These are phyloP conservation scores for Coemansia furcata DNA, from an alignment of 192 early-diverging fungal species.

Conservation along the genomic window DNA sequence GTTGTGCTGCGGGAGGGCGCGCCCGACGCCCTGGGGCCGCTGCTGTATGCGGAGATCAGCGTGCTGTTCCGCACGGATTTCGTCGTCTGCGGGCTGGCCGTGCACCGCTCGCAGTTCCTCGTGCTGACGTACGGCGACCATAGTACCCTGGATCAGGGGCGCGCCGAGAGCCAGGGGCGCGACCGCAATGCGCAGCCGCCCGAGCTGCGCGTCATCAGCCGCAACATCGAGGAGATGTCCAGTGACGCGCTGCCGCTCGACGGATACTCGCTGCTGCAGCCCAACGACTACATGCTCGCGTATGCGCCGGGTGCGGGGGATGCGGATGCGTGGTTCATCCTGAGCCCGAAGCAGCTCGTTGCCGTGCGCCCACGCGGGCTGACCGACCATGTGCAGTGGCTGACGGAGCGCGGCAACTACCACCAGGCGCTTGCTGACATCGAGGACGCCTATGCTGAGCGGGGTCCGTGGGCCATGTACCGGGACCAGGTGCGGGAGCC, in stretches of 20 bases:
- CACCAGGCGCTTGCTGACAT: slow-evolving; percentile 73
- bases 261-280: slow-evolving; percentile 83
- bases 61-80: slow-evolving; percentile 56
- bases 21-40: slow-evolving; percentile 10
- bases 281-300: slow-evolving; percentile 92
- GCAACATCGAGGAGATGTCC: slow-evolving; percentile 78
- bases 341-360: slow-evolving; percentile 93
- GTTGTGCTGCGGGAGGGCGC: slow-evolving; percentile 64
- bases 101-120: slow-evolving; percentile 46
- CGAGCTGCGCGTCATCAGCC: slow-evolving; percentile 86
- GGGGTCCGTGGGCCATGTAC: slow-evolving; percentile 51
- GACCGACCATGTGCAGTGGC: slow-evolving; percentile 93
- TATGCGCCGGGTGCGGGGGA: slow-evolving; percentile 16
- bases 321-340: slow-evolving; percentile 87
- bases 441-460: slow-evolving; percentile 56
- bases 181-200: slow-evolving; percentile 64
- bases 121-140: slow-evolving; percentile 51
- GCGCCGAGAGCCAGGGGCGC: slow-evolving; percentile 12
- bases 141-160: slow-evolving; percentile 4
- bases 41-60: slow-evolving; percentile 56
- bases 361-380: slow-evolving; percentile 83
- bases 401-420: slow-evolving; percentile 76
- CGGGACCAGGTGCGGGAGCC: slow-evolving; percentile 52
- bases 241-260: slow-evolving; percentile 85
- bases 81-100: slow-evolving; percentile 85